Base-by-base conservation (phyloP, 2,329 filamentous ascomycete genomes). In the Pseudopithomyces maydicus region DNA sequence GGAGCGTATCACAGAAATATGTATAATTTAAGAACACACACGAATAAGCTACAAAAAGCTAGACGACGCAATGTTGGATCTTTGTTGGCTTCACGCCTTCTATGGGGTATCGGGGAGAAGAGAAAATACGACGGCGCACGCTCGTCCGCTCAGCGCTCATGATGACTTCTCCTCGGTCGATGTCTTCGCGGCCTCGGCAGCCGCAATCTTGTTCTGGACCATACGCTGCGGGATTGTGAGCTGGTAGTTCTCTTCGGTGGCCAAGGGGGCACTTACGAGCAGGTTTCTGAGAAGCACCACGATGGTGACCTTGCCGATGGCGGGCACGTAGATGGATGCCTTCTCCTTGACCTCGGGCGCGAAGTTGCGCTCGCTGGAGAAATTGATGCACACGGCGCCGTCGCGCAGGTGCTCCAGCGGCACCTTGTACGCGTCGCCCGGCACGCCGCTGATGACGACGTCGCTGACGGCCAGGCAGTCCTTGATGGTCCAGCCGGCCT, bases 341-440 rank as follows among this genome's bases (percentile, higher is more conserved):
- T 93, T 96, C 75, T 97, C 90, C 80, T 97, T 98, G 65, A 98
- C 88, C 46, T 90, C 90, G 0, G 90, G 88, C 59, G 89, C 88
- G 77, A 98, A 98, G 79, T 99, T 98, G 81, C 93, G 91, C 77
- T 90, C 92, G 50, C 91, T 97, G 7, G 92, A 96, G 76, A 99
- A 98, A 79, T 99, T 99, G 80, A 99, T 93, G 82, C 95, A 99
- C n/a, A 97, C 91, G 29, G 91, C 93, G 46, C 95, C 95, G 55
- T 97, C 91, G 45, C 92, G 86, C 69, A 99, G 82, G 60, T 95
- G 81, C 50, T 91, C 85, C 3, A 89, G 90, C 6, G 93, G 91
- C 23, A 99, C 90, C 81, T 98, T 97, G 84, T 90, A 99, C 58
- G 83, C 85, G 62, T 97, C 90, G 22, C 88, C 86, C 0, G 95